Percentiles rank a stretch among this genome's conserved stretches.
phyloP scores from a whole-genome alignment of 805 yeast genomes.

The Pichia exigua region DNA sequence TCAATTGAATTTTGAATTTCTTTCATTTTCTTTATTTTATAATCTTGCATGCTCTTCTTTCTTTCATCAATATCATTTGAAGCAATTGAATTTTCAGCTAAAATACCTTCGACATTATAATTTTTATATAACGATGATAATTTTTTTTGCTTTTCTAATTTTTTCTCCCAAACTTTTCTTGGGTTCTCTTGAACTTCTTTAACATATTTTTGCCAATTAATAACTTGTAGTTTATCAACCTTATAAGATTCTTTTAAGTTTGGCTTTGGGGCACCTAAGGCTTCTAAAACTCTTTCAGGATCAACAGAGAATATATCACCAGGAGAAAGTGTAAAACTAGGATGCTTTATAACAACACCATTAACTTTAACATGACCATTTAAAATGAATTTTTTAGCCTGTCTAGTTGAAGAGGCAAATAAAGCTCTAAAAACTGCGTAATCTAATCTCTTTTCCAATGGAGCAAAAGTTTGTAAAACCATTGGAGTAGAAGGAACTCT shows the following conservation, averaged over 20 bases:
- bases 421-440: constrained; percentile 83
- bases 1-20: constrained; percentile 29
- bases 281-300: constrained; percentile 78
- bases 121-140: constrained; percentile 27
- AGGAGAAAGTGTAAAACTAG: constrained; percentile 66
- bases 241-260: constrained; percentile 56
- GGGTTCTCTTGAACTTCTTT: constrained; percentile 51
- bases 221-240: constrained; percentile 64
- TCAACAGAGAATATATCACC: constrained; percentile 85
- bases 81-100: constrained; percentile 14
- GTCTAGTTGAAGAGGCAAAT: constrained; percentile 91
- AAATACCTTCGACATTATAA: constrained; percentile 17
- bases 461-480: constrained; percentile 81
- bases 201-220: constrained; percentile 70
- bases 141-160: constrained; percentile 35
- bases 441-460: constrained; percentile 82
- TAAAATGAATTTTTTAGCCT: constrained; percentile 81
- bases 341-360: constrained; percentile 70
- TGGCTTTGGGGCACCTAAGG: constrained; percentile 83
- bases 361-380: constrained; percentile 81
- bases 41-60: constrained; percentile 20
- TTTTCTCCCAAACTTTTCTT: constrained; percentile 45
- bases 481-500: constrained; percentile 60
- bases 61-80: constrained; percentile 23
- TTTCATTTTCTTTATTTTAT: constrained; percentile 31